Evolutionary conservation across 345 rosid species (phyloP), one percentile per base, ranked within the genome.

Genomic region (Turritis glabra): DNA sequence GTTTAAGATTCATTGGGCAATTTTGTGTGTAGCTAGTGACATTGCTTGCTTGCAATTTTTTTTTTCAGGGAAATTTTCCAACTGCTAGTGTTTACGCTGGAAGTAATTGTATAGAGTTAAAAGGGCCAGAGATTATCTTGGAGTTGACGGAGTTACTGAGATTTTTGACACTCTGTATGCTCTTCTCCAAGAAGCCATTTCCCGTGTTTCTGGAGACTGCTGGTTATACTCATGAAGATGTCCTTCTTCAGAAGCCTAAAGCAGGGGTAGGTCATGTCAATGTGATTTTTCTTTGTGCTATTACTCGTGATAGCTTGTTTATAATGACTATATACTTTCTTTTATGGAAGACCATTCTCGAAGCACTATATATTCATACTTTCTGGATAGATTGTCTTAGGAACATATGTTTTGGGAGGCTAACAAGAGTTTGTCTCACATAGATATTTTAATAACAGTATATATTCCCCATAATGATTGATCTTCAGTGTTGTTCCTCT

Each of bases 141-240:
- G 93, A 87, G 80, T 80, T 95, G 82, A 79, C 83, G 25, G 77
- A 75, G 41, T 77, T 86, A 54, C 78, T 92, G 85, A 89, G 89
- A 72, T 77, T 86, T 76, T 82, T 95, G 86, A 89, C 88, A 8
- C 87, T 86, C 62, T 90, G 98, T 80, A 90, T 90, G 88, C 83
- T 87, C 67, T 95, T 95, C 85, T 92, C 99, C 2, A 95, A 92
- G 82, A 92, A 89, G 85, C 91, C 97, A 3, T 95, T 95, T 84
- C 85, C 88, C 0, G 86, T 92, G 76, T 95, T 95, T 82, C 78
- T 95, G 63, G 99, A 90, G 65, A 77, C 87, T 44, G 85, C 97
- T 0, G 96, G 94, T 25, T 90, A 78, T 81, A 78, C 90, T 67
- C 71, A 81, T 33, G 91, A 95, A 22, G 88, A 95, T 79, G 97